These are phyloP conservation scores for Pseudogymnoascus sp. DNA, from an alignment of 2,329 filamentous ascomycete species.

Conservation along the genomic window DNA sequence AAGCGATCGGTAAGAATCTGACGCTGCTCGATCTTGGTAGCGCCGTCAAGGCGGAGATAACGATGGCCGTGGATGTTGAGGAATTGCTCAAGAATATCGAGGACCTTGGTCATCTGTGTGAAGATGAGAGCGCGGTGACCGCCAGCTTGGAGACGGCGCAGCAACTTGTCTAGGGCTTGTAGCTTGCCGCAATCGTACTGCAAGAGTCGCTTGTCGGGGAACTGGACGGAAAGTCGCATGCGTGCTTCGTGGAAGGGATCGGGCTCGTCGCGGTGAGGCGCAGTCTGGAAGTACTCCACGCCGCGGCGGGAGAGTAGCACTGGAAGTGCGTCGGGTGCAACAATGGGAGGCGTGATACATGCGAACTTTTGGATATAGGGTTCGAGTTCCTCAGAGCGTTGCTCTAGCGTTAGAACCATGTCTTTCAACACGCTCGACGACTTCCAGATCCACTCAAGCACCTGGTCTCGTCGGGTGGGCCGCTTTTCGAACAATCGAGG, in stretches of 20 bases:
- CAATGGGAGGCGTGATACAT: conserved; percentile 83
- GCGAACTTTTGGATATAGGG: conserved; percentile 78
- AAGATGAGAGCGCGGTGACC: conserved; percentile 96
- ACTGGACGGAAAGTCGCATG: conserved; percentile 89
- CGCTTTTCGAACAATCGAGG: conserved; percentile 53
- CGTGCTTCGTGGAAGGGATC: conserved; percentile 93
- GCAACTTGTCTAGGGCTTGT: conserved; percentile 77
- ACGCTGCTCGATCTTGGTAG: conserved; percentile 90
- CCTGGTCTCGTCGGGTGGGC: conserved; percentile 53
- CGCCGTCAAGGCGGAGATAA: conserved; percentile 92
- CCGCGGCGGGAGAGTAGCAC: conserved; percentile 59
- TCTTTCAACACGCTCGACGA: conserved; percentile 57
- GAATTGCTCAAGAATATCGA: conserved; percentile 96
- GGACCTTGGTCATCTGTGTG: conserved; percentile 97
- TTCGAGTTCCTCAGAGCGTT: conserved; percentile 67
- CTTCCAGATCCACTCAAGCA: conserved; percentile 70
- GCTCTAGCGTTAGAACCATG: conserved; percentile 67
- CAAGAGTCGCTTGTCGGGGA: conserved; percentile 90
- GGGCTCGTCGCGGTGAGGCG: conserved; percentile 50
- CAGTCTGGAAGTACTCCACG: conserved; percentile 49
- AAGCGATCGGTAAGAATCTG: conserved; percentile 95
- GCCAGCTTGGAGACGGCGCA: conserved; percentile 79
- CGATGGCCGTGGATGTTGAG: conserved; percentile 97
- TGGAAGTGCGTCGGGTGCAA: conserved; percentile 69
- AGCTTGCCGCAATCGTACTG: conserved; percentile 98